Evolutionary conservation across 306 rosid species (phyloP), one percentile per base, ranked within the genome.

Genomic region (Notholithocarpus densiflorus): DNA sequence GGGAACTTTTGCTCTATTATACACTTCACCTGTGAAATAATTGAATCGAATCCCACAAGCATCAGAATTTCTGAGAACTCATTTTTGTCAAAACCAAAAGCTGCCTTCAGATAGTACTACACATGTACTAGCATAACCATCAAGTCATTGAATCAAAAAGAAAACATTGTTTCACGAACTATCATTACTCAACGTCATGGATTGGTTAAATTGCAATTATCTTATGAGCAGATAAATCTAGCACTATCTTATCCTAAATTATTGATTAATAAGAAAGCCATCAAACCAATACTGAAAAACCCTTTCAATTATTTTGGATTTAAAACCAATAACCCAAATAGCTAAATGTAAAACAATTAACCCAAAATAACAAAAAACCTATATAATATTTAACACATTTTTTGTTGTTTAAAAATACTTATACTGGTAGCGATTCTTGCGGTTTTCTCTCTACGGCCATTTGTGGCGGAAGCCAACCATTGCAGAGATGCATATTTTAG

Each of bases 41-140:
- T 89, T 60, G 96, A 89, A 75, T 93, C 92, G 11, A 92, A 66
- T 56, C 93, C 96, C 20, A 90, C 93, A 80, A 90, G 79, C 92
- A 85, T 87, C 72, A 82, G 72, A 74, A 92, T 86, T 86, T 92
- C 91, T 13, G 93, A 83, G 88, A 89, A 83, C 81, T 92, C 93
- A 75, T 89, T 92, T 77, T 92, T 92, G 85, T 90, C 76, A 77
- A 92, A 92, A 31, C 93, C 91, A 65, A 90, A 92, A 75, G 77
- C 1, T 89, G 93, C 92, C 82, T 92, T 92, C 80, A 92, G 84
- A 81, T 90, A 92, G 91, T 89, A 90, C 97, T 91, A 93, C 90
- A 84, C 20, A 75, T 5, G 15, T 56, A 71, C 70, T 82, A 19
- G 57, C 48, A 75, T 51, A 26, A 75, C 64, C 45, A 45, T 84